A percentile compares a stretch with the other conserved stretches of the same genome.
phyloP scores from a whole-genome alignment of 2,329 filamentous ascomycete species.

The Penicillium sp. region DNA sequence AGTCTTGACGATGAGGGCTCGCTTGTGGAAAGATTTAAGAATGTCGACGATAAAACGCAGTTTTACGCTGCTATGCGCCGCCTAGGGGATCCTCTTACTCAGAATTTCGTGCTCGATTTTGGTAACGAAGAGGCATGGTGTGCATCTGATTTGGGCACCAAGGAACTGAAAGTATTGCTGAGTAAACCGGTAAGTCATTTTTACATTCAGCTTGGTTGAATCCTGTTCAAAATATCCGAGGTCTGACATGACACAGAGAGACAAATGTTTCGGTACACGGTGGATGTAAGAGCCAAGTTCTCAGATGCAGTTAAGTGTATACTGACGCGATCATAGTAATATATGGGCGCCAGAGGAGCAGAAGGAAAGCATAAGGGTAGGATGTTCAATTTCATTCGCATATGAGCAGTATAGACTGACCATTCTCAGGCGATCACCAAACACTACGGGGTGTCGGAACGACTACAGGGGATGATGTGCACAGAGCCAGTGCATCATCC shows the following conservation, averaged over 20 bases:
- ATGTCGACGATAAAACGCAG: conserved; percentile 38
- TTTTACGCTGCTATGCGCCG: conserved; percentile 31
- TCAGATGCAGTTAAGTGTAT: not conserved
- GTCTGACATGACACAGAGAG: conserved; percentile 35
- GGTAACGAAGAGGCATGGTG: conserved; percentile 43
- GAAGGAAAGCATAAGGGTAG: conserved; percentile 51
- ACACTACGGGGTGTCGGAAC: conserved; percentile 66
- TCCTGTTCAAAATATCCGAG: not conserved
- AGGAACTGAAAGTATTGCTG: conserved; percentile 36
- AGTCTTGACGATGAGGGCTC: conserved; percentile 21
- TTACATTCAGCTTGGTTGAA: too few relatives aligned
- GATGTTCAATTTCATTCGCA: not conserved
- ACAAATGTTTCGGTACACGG: conserved; percentile 54
- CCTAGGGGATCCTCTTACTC: conserved; percentile 30
- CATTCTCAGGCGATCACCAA: conserved; percentile 48
- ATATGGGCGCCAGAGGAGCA: conserved; percentile 67
- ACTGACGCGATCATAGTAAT: conserved; percentile 49
- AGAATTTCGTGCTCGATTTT: conserved; percentile 46
- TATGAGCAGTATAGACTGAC: conserved; percentile 6
- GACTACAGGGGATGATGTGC: conserved; percentile 62
- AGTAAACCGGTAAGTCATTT: conserved; percentile 29
- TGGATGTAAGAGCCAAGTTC: conserved; percentile 60
- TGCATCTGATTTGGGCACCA: conserved; percentile 35
- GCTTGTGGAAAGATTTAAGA: conserved; percentile 29
- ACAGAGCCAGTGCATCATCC: conserved; percentile 49